Evolutionary conservation across 108 stramenopile species (phyloP).

Genomic region (Seminavis robusta): DNA sequence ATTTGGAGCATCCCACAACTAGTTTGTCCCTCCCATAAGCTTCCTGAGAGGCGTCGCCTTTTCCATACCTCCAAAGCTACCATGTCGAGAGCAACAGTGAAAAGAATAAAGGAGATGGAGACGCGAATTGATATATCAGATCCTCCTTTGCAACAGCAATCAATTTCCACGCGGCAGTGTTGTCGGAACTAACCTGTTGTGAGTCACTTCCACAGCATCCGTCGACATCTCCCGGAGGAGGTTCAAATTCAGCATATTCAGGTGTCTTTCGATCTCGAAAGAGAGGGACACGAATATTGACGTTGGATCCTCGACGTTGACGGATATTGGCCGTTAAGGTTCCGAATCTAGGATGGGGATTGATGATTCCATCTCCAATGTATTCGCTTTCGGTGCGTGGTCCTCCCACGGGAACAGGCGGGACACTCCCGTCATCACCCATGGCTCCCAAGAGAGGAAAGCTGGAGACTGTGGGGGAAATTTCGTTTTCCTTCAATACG

Average conservation of each 20-base stretch:
- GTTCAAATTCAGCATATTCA: conserved; percentile 62
- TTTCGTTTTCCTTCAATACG: conserved; percentile 83
- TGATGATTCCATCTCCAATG: conserved; percentile 94
- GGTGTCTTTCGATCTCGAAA: conserved; percentile 92
- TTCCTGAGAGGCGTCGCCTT: conserved; percentile 69
- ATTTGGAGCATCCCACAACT: conserved; percentile 76
- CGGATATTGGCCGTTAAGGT: conserved; percentile 96
- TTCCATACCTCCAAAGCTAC: conserved; percentile 87
- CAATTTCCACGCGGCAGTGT: background rate
- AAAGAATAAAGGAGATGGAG: background rate
- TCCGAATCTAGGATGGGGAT: conserved; percentile 98
- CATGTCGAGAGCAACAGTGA: conserved; percentile 4
- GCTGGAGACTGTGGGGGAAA: conserved; percentile 89
- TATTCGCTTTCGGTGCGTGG: conserved; percentile 85
- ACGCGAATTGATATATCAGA: background rate
- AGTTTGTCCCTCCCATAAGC: conserved; percentile 73
- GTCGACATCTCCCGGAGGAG: conserved; percentile 34
- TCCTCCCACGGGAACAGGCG: conserved; percentile 74
- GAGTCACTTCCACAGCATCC: conserved; percentile 70
- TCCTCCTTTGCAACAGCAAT: background rate
- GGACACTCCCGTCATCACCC: conserved; percentile 80
- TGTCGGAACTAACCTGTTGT: conserved; percentile 33
- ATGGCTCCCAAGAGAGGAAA: conserved; percentile 84
- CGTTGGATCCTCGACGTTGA: conserved; percentile 85
- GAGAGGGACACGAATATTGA: conserved; percentile 93